A percentile compares a stretch with the other conserved stretches of the same genome.
Evolutionary conservation across 1,284 basidiomycete genomes (phyloP).

Genomic region (Sphagnurus paluster): DNA sequence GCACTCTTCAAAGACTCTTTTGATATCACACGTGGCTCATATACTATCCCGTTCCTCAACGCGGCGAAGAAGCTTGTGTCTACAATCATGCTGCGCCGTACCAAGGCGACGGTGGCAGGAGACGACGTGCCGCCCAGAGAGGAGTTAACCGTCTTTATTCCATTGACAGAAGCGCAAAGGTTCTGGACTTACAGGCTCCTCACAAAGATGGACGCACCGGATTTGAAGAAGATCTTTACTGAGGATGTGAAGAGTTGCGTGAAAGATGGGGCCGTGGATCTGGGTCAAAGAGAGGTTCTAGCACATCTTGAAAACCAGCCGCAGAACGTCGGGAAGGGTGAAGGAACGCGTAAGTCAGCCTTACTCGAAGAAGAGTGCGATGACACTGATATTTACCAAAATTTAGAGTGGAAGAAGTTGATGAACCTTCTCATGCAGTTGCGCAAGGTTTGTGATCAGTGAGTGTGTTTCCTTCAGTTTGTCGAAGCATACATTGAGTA

Average conservation of each 20-base stretch:
- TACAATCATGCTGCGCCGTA: conserved; percentile 59
- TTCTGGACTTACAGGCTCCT: conserved; percentile 63
- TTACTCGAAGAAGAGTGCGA: neutral
- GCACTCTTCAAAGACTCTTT: conserved; percentile 52
- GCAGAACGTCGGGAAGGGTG: conserved; percentile 23
- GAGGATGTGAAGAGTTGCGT: conserved; percentile 22
- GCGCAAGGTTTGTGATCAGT: conserved; percentile 59
- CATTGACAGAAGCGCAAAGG: conserved; percentile 57
- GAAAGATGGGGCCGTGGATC: conserved; percentile 29
- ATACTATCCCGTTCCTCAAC: conserved; percentile 48
- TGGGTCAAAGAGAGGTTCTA: conserved; percentile 41
- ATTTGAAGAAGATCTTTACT: conserved; percentile 50
- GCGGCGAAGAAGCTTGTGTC: conserved; percentile 48
- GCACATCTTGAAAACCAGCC: conserved; percentile 39
- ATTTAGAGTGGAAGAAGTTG: conserved; percentile 50
- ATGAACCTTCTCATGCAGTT: conserved; percentile 63
- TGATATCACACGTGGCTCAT: conserved; percentile 48
- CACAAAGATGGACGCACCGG: conserved; percentile 48
- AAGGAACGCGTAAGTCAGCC: conserved; percentile 20
- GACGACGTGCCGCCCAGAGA: conserved; percentile 55
- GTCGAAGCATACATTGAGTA: neutral
- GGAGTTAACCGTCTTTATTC: conserved; percentile 56
- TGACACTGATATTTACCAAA: neutral
- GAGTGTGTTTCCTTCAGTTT: conserved; percentile 17
- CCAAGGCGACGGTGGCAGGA: conserved; percentile 51